Base-by-base conservation (phyloP, 495 filamentous ascomycete genomes). In the Hypoxylon intermedium region DNA sequence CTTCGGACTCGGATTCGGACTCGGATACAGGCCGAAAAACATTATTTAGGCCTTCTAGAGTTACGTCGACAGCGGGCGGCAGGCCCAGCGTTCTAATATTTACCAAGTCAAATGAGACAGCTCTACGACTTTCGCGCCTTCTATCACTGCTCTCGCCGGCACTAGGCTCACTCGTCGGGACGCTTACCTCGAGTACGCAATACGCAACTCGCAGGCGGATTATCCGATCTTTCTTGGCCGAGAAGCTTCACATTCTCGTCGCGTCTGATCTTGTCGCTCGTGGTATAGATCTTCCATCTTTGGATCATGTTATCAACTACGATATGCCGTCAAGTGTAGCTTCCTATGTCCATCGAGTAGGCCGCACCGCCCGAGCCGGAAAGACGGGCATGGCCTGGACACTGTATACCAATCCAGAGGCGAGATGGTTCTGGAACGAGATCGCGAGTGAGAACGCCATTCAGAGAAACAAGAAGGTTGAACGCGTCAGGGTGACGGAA, bases 251-350 rank as follows among this genome's bases (percentile, higher is more conserved):
- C 5, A 75, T 96, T 34, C 85, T 97, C 7, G 86, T 97, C 31
- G 91, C 93, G 6, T 94, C 94, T 0, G 94, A 98, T 68, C 87
- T 93, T 19, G 92, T 93, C 1, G 89, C 93, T 0, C 89, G 95
- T 40, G 94, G 94, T 67, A 85, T 98, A n/a, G 94, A 98, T 69
- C 77, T 97, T 1, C 82, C 81, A 1, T 82, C 85, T 19, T 79
- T 98, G 19, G 85, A 85, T 19, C 89, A 96, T 61, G 91, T 98
- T 9, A 77, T 98, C 65, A 97, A 97, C 72, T 98, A 98, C 77
- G 94, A 98, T 69, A 78, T 98, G 28, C 95, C 94, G 0, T 82
- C 84, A 6, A 89, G 84, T 56, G 75, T 91, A 19, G 89, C 86
- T 3, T 88, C 85, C 13, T 98, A 98, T 63, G 88, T 98, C 9